These are phyloP conservation scores for Cyberlindnera japonica DNA, from an alignment of 805 yeast species.

Conservation along the genomic window DNA sequence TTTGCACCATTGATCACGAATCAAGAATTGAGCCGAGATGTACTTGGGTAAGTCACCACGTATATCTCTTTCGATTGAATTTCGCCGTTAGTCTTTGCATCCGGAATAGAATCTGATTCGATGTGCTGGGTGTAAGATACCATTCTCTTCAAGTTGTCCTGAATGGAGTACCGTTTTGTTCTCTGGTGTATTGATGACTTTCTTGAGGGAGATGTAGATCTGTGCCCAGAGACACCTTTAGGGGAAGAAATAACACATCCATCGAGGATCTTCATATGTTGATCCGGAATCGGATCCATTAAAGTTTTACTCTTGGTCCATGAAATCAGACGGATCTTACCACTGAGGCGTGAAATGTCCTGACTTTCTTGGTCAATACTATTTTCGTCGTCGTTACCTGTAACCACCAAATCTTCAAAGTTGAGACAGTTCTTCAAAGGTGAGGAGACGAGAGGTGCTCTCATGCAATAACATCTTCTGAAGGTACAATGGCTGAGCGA, in stretches of 20 bases:
- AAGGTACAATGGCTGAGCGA: slow-evolving; percentile 5
- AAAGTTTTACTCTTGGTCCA: slow-evolving; percentile 4
- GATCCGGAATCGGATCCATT: slow-evolving; percentile 5
- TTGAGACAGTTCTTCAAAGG: slow-evolving; percentile 9
- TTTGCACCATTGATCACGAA: slow-evolving; percentile 1
- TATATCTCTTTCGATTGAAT: too few species aligned
- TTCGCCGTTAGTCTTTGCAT: too few species aligned
- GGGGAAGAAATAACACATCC: slow-evolving; percentile 2
- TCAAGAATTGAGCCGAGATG: background rate
- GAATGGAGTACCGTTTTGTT: slow-evolving; percentile 1
- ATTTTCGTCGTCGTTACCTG: slow-evolving; percentile 3
- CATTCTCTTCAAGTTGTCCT: slow-evolving; percentile 8
- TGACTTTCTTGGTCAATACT: background rate
- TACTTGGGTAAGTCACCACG: too few species aligned
- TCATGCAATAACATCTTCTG: slow-evolving; percentile 17
- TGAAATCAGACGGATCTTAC: slow-evolving; percentile 6
- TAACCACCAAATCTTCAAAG: background rate
- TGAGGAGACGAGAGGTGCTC: slow-evolving; percentile 15
- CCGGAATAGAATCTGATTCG: too few species aligned
- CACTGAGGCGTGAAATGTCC: slow-evolving; percentile 4
- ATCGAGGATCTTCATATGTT: background rate
- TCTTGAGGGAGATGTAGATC: background rate
- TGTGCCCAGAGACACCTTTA: background rate
- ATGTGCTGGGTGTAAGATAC: background rate
- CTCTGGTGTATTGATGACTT: background rate